A percentile compares a stretch with the other conserved stretches of the same genome.
Evolutionary conservation across 257 asterid species (phyloP).

Genomic region (Prunella vulgaris): DNA sequence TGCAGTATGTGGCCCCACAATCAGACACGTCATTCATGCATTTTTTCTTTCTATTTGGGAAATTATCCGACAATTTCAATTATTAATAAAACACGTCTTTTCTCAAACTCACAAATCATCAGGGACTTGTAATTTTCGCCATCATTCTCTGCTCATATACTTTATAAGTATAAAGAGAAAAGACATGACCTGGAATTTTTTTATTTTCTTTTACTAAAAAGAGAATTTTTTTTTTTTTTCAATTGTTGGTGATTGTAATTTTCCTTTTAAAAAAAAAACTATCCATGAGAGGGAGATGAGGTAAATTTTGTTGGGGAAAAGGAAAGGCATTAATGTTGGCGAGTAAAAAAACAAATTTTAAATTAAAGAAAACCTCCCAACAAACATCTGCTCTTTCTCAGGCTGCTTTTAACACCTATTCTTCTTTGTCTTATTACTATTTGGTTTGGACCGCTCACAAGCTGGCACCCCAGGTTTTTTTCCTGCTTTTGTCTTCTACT

Average conservation of each 20-base stretch:
- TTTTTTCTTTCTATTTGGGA: not conserved
- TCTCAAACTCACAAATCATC: not conserved
- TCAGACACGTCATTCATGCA: constrained; percentile 38
- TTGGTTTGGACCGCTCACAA: constrained; percentile 8
- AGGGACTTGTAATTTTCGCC: constrained; percentile 1
- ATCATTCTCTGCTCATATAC: constrained; percentile 14
- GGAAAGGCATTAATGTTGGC: not conserved
- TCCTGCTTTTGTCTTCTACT: not conserved
- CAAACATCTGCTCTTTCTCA: constrained; percentile 10
- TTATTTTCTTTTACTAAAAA: not conserved
- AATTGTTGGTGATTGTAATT: not conserved
- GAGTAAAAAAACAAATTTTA: constrained; percentile 16
- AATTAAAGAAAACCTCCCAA: not conserved
- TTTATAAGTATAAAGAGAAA: not conserved
- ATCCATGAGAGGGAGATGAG: not conserved
- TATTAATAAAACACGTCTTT: not conserved
- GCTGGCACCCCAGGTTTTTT: not conserved
- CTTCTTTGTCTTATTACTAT: not conserved
- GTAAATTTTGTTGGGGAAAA: not conserved
- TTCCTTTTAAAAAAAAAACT: too few species aligned
- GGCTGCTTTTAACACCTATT: constrained; percentile 19
- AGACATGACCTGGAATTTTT: constrained; percentile 9
- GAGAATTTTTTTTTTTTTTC: not conserved
- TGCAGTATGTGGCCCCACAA: constrained; percentile 45
- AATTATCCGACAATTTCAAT: too few species aligned